Percentiles rank a stretch among this genome's conserved stretches.
Conservation (phyloP, 192 early-diverging fungal species). For the Backusella westeae region DNA sequence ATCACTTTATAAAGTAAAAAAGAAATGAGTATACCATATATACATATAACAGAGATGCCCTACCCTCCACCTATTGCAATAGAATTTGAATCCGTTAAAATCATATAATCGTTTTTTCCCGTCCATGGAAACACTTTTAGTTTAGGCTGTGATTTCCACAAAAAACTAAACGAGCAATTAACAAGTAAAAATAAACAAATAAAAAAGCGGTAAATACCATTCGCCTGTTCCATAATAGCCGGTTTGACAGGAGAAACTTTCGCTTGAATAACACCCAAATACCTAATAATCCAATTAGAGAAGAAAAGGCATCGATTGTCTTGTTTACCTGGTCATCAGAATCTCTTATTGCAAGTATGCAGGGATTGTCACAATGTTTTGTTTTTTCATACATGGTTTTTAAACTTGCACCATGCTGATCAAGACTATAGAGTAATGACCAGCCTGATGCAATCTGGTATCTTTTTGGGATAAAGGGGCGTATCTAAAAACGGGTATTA, state of each 20-base stretch:
- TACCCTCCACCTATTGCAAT: slow-evolving; percentile 79
- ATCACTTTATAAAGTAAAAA: slow-evolving; percentile 38
- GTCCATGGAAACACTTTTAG: slow-evolving; percentile 66
- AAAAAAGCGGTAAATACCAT: slow-evolving; percentile 46
- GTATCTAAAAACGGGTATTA: background rate
- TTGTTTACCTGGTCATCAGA: slow-evolving; percentile 45
- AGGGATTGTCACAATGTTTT: slow-evolving; percentile 56
- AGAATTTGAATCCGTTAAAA: slow-evolving; percentile 68
- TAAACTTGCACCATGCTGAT: slow-evolving; percentile 88
- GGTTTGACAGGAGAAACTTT: slow-evolving; percentile 58
- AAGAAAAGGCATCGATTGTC: background rate
- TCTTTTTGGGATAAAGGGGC: slow-evolving; percentile 61
- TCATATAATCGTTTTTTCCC: slow-evolving; percentile 79
- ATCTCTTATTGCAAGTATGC: slow-evolving; percentile 71
- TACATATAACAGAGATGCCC: background rate
- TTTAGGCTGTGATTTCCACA: slow-evolving; percentile 3
- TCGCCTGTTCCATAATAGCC: slow-evolving; percentile 83
- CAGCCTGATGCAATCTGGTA: slow-evolving; percentile 69
- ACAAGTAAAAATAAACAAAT: background rate
- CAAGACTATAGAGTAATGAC: slow-evolving; percentile 89
- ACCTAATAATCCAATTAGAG: slow-evolving; percentile 44
- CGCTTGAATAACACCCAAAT: slow-evolving; percentile 77
- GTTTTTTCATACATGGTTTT: slow-evolving; percentile 70
- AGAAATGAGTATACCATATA: background rate
- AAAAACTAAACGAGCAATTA: slow-evolving; percentile 64